Evolutionary conservation across 2,329 filamentous ascomycete species (phyloP).

Genomic region (Penicillium hesseltinei): DNA sequence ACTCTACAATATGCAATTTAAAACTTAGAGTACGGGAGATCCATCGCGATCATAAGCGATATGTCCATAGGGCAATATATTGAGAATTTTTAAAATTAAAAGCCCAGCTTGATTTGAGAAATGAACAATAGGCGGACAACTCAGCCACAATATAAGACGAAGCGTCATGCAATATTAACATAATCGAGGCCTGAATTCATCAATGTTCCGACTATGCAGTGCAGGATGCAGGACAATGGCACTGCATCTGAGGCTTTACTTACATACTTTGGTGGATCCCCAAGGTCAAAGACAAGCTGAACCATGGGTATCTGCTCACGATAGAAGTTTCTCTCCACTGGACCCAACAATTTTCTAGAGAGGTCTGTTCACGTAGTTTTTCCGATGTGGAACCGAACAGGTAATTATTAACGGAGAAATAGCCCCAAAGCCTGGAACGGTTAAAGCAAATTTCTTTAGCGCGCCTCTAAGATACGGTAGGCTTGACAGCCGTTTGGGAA

Average conservation of each 20-base stretch:
- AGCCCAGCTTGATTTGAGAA: not conserved
- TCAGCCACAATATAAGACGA: not conserved
- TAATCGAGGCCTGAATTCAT: not conserved
- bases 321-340: not conserved
- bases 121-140: not conserved
- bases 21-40: not conserved
- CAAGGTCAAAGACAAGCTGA: not conserved
- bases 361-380: not conserved
- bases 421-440: not conserved
- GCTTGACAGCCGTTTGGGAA: conserved; percentile 25
- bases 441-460: conserved; percentile 7
- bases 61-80: not conserved
- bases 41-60: not conserved
- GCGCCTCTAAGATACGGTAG: not conserved
- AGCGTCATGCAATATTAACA: not conserved
- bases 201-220: conserved; percentile 10
- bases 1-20: not conserved
- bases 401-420: not conserved
- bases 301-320: not conserved
- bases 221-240: conserved; percentile 8
- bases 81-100: not conserved
- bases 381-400: not conserved
- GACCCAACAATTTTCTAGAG: not conserved
- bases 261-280: too few species aligned
- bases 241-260: not conserved